Evolutionary conservation across 805 yeast genomes (phyloP).

Genomic region (Kodamaea kaohsiungensis): DNA sequence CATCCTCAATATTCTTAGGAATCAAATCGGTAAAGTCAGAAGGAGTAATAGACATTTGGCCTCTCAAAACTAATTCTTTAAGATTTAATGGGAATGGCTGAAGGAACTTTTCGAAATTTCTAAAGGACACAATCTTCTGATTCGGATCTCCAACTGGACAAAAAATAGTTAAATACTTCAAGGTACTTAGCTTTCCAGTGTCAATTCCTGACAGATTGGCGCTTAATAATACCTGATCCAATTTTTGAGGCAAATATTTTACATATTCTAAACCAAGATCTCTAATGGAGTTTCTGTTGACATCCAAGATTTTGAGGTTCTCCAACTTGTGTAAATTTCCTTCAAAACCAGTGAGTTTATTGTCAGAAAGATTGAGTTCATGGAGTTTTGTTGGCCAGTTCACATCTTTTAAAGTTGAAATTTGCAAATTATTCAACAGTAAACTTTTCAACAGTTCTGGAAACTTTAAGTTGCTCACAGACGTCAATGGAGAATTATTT

Average conservation of each 20-base stretch:
- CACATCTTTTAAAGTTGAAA: not conserved
- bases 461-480: not conserved
- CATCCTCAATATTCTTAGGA: not conserved
- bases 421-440: not conserved
- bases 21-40: not conserved
- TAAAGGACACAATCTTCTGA: not conserved
- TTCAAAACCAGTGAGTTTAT: not conserved
- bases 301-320: not conserved
- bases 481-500: not conserved
- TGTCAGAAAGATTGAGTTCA: not conserved
- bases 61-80: not conserved
- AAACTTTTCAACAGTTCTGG: not conserved
- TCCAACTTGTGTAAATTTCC: not conserved
- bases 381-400: not conserved
- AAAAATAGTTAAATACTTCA: not conserved
- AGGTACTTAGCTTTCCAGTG: not conserved
- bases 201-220: not conserved
- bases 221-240: not conserved
- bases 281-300: not conserved
- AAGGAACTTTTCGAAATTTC: not conserved
- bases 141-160: not conserved
- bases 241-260: not conserved
- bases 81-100: not conserved
- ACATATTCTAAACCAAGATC: not conserved
- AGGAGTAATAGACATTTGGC: not conserved